Conservation (phyloP, 2,329 filamentous ascomycete species). For the Aspergillaceae sp. region DNA sequence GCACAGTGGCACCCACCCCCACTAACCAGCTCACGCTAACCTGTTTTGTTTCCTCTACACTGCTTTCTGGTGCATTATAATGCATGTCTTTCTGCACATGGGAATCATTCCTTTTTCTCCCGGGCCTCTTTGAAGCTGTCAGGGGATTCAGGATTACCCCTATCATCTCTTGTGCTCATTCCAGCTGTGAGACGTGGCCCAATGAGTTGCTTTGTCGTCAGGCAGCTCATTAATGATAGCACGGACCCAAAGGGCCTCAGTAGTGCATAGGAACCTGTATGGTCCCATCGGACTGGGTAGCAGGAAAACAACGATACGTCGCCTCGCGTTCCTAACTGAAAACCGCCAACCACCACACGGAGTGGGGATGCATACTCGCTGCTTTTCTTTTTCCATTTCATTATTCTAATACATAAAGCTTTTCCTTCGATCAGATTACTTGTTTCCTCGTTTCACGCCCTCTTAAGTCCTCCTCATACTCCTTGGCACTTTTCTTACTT, state of each 20-base stretch:
- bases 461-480: slow-evolving; percentile 12
- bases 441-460: slow-evolving; percentile 10
- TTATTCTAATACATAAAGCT: slow-evolving; percentile 23
- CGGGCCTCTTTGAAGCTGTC: slow-evolving; percentile 21
- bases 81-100: slow-evolving; percentile 23
- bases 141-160: slow-evolving; percentile 12
- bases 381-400: slow-evolving; percentile 15
- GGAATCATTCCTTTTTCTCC: slow-evolving; percentile 16
- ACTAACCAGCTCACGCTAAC: slow-evolving; percentile 2
- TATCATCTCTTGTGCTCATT: slow-evolving; percentile 19
- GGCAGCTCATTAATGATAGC: slow-evolving; percentile 27
- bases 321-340: slow-evolving; percentile 24
- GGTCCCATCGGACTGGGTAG: slow-evolving; percentile 20
- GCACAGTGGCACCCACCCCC: slow-evolving; percentile 21
- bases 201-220: slow-evolving; percentile 25
- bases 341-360: slow-evolving; percentile 19
- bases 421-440: slow-evolving; percentile 16
- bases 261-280: not conserved
- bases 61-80: slow-evolving; percentile 14
- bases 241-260: slow-evolving; percentile 9
- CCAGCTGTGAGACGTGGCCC: slow-evolving; percentile 35
- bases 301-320: slow-evolving; percentile 26
- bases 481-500: slow-evolving; percentile 7
- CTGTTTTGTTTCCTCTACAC: not conserved
- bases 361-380: slow-evolving; percentile 20